A percentile compares a stretch with the other conserved stretches of the same genome.
Evolutionary conservation across 2,329 filamentous ascomycete species (phyloP).

Genomic region (Cordyceps cicadae): DNA sequence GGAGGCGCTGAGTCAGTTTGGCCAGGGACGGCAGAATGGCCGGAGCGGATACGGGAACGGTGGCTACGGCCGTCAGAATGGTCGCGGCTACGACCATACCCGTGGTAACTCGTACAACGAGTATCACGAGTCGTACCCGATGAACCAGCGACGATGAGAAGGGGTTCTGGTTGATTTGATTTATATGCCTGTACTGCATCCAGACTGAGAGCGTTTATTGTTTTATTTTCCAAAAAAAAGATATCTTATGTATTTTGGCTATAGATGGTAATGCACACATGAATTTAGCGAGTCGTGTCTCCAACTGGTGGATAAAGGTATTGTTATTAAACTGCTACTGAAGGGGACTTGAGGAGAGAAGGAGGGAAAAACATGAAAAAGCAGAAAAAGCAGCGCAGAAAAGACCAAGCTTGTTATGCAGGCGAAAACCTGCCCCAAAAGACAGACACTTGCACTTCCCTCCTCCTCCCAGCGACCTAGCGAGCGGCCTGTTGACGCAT

Average conservation of each 20-base stretch:
- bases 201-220: constrained; percentile 4
- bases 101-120: constrained; percentile 10
- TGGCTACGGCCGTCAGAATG: background rate
- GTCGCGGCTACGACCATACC: constrained; percentile 1
- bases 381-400: too few relatives aligned
- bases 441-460: too few relatives aligned
- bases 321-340: too few relatives aligned
- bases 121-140: constrained; percentile 6
- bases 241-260: background rate
- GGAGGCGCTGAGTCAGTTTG: constrained; percentile 4
- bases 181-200: background rate
- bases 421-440: background rate
- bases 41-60: background rate
- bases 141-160: constrained; percentile 5
- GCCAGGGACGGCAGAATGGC: background rate
- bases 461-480: too few relatives aligned
- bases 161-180: background rate
- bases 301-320: too few relatives aligned
- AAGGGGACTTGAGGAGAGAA: too few relatives aligned
- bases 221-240: background rate
- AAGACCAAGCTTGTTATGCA: too few relatives aligned
- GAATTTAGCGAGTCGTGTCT: too few relatives aligned
- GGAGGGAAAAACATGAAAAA: too few relatives aligned
- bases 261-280: constrained; percentile 5
- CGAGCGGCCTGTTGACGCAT: too few relatives aligned